These are phyloP conservation scores for Scolecobasidium constrictum DNA, from an alignment of 2,329 filamentous ascomycete species.

Conservation along the genomic window DNA sequence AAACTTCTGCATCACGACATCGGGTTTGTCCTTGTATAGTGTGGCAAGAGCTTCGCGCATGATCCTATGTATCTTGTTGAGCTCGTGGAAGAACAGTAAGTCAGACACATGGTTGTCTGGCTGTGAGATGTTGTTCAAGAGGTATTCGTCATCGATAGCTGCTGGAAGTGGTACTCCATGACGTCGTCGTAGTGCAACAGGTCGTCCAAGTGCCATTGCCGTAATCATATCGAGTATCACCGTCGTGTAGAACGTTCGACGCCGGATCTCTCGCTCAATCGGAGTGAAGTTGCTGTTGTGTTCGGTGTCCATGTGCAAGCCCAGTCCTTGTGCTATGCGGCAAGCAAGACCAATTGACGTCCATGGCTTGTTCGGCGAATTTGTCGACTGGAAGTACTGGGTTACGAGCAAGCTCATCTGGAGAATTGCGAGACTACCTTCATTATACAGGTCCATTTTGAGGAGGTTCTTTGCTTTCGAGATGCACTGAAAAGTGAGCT, in stretches of 20 bases:
- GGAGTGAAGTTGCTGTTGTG: background rate
- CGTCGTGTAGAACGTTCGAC: background rate
- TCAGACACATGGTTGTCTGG: background rate
- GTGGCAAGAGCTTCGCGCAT: background rate
- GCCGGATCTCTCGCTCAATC: background rate
- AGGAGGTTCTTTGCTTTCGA: background rate
- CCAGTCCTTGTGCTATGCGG: background rate
- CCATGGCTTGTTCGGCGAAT: background rate
- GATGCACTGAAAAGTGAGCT: background rate
- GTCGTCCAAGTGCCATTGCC: background rate
- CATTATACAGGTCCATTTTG: background rate
- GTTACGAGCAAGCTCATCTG: background rate
- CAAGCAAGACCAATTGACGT: background rate
- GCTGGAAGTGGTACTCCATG: background rate
- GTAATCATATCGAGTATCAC: slow-evolving; percentile 1
- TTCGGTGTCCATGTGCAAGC: background rate
- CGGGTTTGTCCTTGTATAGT: background rate
- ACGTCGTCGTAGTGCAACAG: background rate
- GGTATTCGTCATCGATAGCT: background rate
- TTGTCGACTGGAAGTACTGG: background rate
- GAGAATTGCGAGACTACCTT: background rate
- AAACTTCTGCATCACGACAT: background rate
- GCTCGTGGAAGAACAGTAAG: background rate
- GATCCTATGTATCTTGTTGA: background rate
- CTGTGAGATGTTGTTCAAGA: background rate